Percentiles rank a stretch among this genome's conserved stretches.
Evolutionary conservation across 176 grass and related monocot species (phyloP).

Genomic region (Oryza meyeriana): DNA sequence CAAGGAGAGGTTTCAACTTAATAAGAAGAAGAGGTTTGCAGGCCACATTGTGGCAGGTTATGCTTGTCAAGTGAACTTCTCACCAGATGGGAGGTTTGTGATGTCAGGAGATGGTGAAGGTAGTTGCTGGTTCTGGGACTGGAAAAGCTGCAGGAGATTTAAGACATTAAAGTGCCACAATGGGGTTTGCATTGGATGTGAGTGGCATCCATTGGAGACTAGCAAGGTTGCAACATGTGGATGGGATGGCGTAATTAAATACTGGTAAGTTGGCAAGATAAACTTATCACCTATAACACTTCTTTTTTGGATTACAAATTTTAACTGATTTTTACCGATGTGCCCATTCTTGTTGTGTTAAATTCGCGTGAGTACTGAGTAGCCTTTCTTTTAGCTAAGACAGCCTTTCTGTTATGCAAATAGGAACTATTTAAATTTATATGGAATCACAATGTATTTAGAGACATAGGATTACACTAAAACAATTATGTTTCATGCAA

Average conservation of each 20-base stretch:
- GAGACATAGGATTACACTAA: background rate
- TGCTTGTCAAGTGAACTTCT: slow-evolving; percentile 98
- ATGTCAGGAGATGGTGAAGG: slow-evolving; percentile 98
- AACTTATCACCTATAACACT: slow-evolving; percentile 14
- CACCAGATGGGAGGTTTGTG: slow-evolving; percentile 90
- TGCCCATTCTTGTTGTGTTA: background rate
- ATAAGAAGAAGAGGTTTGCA: slow-evolving; percentile 98
- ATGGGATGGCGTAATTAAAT: slow-evolving; percentile 98
- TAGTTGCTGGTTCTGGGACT: slow-evolving; percentile 99
- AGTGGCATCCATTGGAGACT: slow-evolving; percentile 96
- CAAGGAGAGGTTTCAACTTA: slow-evolving; percentile 97
- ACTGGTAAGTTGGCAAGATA: slow-evolving; percentile 68
- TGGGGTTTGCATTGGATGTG: slow-evolving; percentile 90
- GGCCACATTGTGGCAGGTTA: slow-evolving; percentile 96
- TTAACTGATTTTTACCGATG: background rate
- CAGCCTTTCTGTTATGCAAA: background rate
- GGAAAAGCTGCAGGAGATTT: slow-evolving; percentile 93
- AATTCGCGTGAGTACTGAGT: background rate
- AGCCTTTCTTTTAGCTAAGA: background rate
- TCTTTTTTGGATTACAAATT: background rate
- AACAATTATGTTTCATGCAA: background rate
- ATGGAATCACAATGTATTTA: background rate
- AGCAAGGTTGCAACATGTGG: slow-evolving; percentile 98
- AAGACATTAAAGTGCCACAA: slow-evolving; percentile 90
- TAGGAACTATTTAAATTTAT: background rate